Evolutionary conservation across 108 stramenopile species (phyloP).

Genomic region (Cylindrotheca fusiformis): DNA sequence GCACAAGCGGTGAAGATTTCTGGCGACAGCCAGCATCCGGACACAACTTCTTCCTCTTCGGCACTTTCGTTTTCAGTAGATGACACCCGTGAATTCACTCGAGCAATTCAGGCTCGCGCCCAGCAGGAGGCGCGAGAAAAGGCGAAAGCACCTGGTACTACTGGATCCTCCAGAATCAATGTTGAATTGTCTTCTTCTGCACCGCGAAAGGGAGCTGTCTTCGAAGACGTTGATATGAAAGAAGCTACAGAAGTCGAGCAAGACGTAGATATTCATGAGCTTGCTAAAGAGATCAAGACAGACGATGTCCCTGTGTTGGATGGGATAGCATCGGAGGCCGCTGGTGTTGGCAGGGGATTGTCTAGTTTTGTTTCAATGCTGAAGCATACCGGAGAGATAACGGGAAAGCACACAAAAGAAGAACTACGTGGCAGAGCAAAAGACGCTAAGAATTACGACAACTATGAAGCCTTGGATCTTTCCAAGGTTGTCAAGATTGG

Average conservation of each 20-base stretch:
- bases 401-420: slow-evolving; percentile 59
- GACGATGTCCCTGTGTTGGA: slow-evolving; percentile 41
- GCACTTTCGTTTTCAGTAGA: slow-evolving; percentile 70
- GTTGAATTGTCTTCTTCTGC: not conserved
- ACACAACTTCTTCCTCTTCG: slow-evolving; percentile 1
- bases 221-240: slow-evolving; percentile 5
- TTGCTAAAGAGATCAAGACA: slow-evolving; percentile 64
- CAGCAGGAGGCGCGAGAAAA: slow-evolving; percentile 57
- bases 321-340: slow-evolving; percentile 49
- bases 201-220: not conserved
- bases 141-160: slow-evolving; percentile 13
- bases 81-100: slow-evolving; percentile 83
- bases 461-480: slow-evolving; percentile 77
- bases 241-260: slow-evolving; percentile 26
- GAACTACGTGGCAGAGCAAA: slow-evolving; percentile 87
- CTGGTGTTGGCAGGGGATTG: slow-evolving; percentile 76
- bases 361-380: slow-evolving; percentile 75
- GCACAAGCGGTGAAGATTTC: slow-evolving; percentile 49
- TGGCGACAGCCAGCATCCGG: slow-evolving; percentile 2
- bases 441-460: slow-evolving; percentile 86
- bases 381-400: slow-evolving; percentile 81
- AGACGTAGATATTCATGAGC: slow-evolving; percentile 61
- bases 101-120: slow-evolving; percentile 68
- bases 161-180: not conserved
- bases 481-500: slow-evolving; percentile 75